Conservation (phyloP, 2,329 filamentous ascomycete genomes). For the Trichophyton simii region DNA sequence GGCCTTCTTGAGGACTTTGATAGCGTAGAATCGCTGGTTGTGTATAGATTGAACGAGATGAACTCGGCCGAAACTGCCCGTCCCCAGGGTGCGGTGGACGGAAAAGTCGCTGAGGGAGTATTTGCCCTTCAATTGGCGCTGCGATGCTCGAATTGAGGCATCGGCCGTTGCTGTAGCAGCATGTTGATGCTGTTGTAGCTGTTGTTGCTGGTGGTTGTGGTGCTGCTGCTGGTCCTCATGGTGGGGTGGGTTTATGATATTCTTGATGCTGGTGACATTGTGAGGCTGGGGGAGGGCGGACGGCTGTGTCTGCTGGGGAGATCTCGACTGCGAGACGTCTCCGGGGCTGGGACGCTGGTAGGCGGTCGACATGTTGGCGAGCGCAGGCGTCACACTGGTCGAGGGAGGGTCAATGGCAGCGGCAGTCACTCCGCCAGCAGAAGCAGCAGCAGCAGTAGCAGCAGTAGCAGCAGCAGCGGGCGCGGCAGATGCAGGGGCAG, state of each 20-base stretch:
- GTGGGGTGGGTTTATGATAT: constrained; percentile 60
- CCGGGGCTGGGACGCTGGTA: constrained; percentile 3
- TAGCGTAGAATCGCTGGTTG: constrained; percentile 94
- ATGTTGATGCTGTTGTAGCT: constrained; percentile 14
- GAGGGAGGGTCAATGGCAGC: constrained; percentile 1
- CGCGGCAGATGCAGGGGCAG: too few relatives aligned
- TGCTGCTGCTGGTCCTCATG: constrained; percentile 22
- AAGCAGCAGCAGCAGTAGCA: too few relatives aligned
- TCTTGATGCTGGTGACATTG: constrained; percentile 68
- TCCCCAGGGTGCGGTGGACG: constrained; percentile 82
- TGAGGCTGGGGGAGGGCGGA: constrained; percentile 29
- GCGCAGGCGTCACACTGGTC: neutral
- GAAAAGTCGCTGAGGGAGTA: constrained; percentile 87
- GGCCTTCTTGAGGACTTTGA: constrained; percentile 96
- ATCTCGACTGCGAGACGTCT: constrained; percentile 20
- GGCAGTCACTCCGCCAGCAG: too few relatives aligned
- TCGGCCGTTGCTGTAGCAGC: neutral
- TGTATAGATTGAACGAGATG: constrained; percentile 96
- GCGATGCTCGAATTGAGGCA: constrained; percentile 18
- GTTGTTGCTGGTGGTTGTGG: constrained; percentile 11
- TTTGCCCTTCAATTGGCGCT: constrained; percentile 82
- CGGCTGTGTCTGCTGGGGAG: constrained; percentile 26
- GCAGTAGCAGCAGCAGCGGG: too few relatives aligned
- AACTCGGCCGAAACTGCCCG: constrained; percentile 91
- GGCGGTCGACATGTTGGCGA: constrained; percentile 1